Evolutionary conservation across 2,329 filamentous ascomycete genomes (phyloP).

Genomic region (Cladosporium phlei): DNA sequence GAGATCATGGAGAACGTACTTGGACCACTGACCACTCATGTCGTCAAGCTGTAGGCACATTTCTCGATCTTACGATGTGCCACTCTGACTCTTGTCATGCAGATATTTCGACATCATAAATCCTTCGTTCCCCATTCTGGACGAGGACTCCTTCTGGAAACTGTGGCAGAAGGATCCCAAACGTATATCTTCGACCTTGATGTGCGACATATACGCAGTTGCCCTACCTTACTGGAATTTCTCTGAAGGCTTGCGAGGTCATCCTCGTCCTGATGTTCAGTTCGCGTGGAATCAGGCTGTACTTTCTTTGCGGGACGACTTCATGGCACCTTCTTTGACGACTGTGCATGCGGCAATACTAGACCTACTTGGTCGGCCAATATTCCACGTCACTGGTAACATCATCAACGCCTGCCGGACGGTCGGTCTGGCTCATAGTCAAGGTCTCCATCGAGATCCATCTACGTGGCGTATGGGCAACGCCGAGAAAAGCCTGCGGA

Average conservation of each 20-base stretch:
- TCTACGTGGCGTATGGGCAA: conserved; percentile 49
- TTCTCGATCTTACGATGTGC: too few species aligned
- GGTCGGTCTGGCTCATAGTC: conserved; percentile 51
- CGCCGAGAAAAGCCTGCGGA: conserved; percentile 48
- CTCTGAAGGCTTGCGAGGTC: conserved; percentile 33
- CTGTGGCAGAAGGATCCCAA: conserved; percentile 34
- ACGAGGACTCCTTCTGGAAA: conserved; percentile 34
- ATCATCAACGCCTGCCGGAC: conserved; percentile 51
- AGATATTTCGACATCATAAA: conserved; percentile 39
- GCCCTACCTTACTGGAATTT: conserved; percentile 35
- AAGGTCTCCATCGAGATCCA: conserved; percentile 53
- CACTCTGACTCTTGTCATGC: background rate
- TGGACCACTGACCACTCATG: conserved; percentile 34
- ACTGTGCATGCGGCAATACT: conserved; percentile 38
- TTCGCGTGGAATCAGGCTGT: conserved; percentile 42
- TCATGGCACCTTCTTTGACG: conserved; percentile 37
- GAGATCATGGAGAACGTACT: conserved; percentile 40
- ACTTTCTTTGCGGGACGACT: conserved; percentile 39
- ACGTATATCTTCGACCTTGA: conserved; percentile 32
- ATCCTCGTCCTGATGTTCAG: conserved; percentile 34
- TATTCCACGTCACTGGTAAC: conserved; percentile 42
- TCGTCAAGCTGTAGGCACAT: conserved; percentile 32
- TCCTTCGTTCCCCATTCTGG: conserved; percentile 37
- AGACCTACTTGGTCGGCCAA: conserved; percentile 39
- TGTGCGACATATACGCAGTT: conserved; percentile 32